These are phyloP conservation scores for Clitoria ternatea DNA, from an alignment of 306 rosid genomes.

Conservation along the genomic window DNA sequence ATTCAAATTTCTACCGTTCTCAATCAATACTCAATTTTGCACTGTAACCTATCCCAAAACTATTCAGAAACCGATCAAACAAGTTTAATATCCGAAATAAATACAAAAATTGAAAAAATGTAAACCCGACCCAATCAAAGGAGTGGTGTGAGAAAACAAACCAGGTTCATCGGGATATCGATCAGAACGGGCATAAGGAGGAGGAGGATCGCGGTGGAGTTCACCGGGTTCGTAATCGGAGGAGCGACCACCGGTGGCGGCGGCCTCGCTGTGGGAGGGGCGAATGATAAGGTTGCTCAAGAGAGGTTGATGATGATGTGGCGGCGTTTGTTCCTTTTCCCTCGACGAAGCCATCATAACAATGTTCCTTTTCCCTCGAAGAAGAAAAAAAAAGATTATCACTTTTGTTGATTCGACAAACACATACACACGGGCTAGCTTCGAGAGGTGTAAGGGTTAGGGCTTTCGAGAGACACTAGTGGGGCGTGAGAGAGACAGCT, in stretches of 20 bases:
- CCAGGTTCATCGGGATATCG: slow-evolving; percentile 41
- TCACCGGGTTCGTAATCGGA: slow-evolving; percentile 39
- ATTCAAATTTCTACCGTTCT: background rate
- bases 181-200: slow-evolving; percentile 38
- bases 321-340: slow-evolving; percentile 32
- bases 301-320: slow-evolving; percentile 46
- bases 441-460: no score
- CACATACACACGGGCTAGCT: no score
- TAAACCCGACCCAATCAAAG: background rate
- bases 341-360: slow-evolving; percentile 32
- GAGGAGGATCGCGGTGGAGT: slow-evolving; percentile 36
- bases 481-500: no score
- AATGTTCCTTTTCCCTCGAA: no score
- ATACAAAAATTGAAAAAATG: no score
- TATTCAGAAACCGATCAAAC: background rate
- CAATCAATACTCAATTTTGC: background rate
- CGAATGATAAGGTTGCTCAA: slow-evolving; percentile 46
- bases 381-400: background rate
- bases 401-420: background rate
- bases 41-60: background rate
- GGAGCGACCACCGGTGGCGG: slow-evolving; percentile 17
- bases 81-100: no score
- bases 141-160: no score
- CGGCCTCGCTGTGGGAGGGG: slow-evolving; percentile 32
- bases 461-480: no score